Evolutionary conservation across 2,329 filamentous ascomycete genomes (phyloP).

Genomic region (Fusarium proliferatum): DNA sequence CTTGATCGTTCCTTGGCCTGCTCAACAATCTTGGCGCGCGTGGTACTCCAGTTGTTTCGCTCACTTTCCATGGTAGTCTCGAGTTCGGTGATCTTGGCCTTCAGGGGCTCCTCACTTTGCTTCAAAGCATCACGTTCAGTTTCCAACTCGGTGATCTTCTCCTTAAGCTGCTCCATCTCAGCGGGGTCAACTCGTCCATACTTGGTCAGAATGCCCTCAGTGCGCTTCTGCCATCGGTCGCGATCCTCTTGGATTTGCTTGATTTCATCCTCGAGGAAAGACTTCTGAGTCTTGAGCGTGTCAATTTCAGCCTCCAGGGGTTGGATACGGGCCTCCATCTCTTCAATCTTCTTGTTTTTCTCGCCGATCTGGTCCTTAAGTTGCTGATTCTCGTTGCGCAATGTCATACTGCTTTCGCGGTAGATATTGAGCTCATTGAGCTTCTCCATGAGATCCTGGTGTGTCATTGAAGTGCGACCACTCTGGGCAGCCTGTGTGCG

Average conservation of each 20-base stretch:
- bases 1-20: slow-evolving; percentile 72
- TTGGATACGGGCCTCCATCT: slow-evolving; percentile 79
- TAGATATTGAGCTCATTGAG: slow-evolving; percentile 96
- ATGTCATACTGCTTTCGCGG: slow-evolving; percentile 91
- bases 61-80: slow-evolving; percentile 66
- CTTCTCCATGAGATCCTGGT: slow-evolving; percentile 93
- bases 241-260: slow-evolving; percentile 90
- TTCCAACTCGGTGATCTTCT: slow-evolving; percentile 75
- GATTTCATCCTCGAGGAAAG: slow-evolving; percentile 87
- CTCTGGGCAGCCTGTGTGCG: slow-evolving; percentile 79
- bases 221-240: slow-evolving; percentile 95
- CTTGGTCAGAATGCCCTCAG: slow-evolving; percentile 94
- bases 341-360: slow-evolving; percentile 79
- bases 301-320: slow-evolving; percentile 83
- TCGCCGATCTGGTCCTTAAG: slow-evolving; percentile 80
- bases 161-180: slow-evolving; percentile 89
- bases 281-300: slow-evolving; percentile 83
- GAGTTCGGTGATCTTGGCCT: slow-evolving; percentile 63
- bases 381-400: slow-evolving; percentile 87
- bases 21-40: slow-evolving; percentile 65
- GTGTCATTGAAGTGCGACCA: slow-evolving; percentile 78
- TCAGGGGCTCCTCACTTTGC: slow-evolving; percentile 62
- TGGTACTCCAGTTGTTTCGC: slow-evolving; percentile 63
- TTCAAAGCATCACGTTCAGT: slow-evolving; percentile 70
- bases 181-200: slow-evolving; percentile 95